Evolutionary conservation across 805 yeast genomes (phyloP), one percentile per base, ranked within the genome.

Genomic region (Pichia sporocuriosa): DNA sequence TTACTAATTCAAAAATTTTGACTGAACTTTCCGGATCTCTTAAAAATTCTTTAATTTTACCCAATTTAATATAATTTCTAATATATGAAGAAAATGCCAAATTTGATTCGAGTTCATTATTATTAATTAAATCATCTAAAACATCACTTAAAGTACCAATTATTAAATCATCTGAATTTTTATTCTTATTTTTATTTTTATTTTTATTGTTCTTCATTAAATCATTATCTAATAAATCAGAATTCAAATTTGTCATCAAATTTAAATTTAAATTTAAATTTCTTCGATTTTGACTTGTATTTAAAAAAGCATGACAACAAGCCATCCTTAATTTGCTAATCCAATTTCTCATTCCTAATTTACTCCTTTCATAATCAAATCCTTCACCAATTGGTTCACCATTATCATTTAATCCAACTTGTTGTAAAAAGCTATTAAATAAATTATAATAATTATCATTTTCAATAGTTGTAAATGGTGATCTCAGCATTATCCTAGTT

Each of bases 401-500:
- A 25, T 65, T 59, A 8, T 72, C 75, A 52, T 66, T 61, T 11
- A 80, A 65, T 4, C 79, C 79, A 25, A 77, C 84, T 24, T 66
- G 72, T 13, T 61, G 54, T 39, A 77, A 64, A 53, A 87, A 86
- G n/a, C 74, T 72, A 16, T 72, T 68, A 54, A 77, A 77, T 17
- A 77, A 51, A 49, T 78, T 77, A 39, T 79, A 73, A 56, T 93
- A 93, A 53, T 85, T 81, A 55, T 85, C 87, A 54, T 84, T 83
- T 57, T 93, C 98, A 17, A 93, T 75, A 0, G 86, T 79, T 3
- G 84, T 79, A 58, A 93, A 84, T 3, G 88, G 86, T 16, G 85
- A 68, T 1, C 84, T 70, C 37, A 93, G 60, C 35, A 88, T 65
- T 9, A 79, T 68, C 39, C 95, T 69, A 4, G 70, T 69, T 57